Evolutionary conservation across 225 moss, liverwort and hornwort genomes (phyloP), one percentile per base, ranked within the genome.

Genomic region (Ulota crispa): DNA sequence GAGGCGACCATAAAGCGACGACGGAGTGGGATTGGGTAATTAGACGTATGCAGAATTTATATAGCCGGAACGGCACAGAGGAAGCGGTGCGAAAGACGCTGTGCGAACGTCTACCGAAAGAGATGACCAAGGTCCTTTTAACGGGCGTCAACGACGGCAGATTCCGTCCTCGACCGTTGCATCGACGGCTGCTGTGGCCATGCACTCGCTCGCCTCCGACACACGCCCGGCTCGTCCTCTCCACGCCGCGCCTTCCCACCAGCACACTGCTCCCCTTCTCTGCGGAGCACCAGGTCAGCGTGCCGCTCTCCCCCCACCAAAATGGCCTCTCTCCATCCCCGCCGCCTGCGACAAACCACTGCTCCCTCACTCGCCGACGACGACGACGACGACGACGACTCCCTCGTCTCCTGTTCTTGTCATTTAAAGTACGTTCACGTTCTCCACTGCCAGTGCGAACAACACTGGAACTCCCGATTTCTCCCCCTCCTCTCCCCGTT

Each of bases 161-260:
- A 83, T 86, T 83, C 61, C 11, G 8, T 32, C 11, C 30, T 6
- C 50, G 27, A 26, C 15, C 83, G 52, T 32, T 43, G 77, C 47
- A 88, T 85, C 82, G 56, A 85, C 76, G 82, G 85, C 82, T 77
- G 57, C 77, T 21, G 26, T 28, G 71, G 47, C 54, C 85, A 80
- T 83, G 88, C 85, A 77, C 50, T 2, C 12, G 74, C 87, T 78
- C 73, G 84, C 81, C 56, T 37, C 61, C 68, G 88, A 26, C 85
- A 88, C 85, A 80, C 83, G 88, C 85, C 77, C 72, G 15, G 45
- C 76, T 53, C 63, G 42, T 64, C 18, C 54, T 26, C 2, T 47
- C n/a, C 88, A 82, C 84, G 78, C 71, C 55, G 61, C 27, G 78
- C 43, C 68, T 53, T 42, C 67, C 23, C 24, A 23, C 77, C 70